Percentiles rank a stretch among this genome's conserved stretches.
phyloP scores from a whole-genome alignment of 2,329 filamentous ascomycete species.

The Pyrenophora tritici-repentis region DNA sequence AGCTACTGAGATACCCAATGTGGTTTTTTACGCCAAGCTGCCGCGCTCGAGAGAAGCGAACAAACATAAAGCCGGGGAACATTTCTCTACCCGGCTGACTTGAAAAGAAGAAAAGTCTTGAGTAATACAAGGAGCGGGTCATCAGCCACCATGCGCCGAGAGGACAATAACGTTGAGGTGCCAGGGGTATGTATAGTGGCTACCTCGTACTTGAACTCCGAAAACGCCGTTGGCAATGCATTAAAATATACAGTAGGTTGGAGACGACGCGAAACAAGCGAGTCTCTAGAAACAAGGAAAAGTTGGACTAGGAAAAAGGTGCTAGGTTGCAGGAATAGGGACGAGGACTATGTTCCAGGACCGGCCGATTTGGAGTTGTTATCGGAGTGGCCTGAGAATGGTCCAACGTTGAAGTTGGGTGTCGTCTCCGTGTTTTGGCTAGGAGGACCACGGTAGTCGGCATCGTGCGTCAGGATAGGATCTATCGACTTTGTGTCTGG shows the following conservation, averaged over 20 bases:
- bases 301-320: not conserved
- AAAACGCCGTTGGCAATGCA: constrained; percentile 12
- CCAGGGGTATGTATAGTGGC: constrained; percentile 16
- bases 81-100: constrained; percentile 1
- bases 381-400: constrained; percentile 46
- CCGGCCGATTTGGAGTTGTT: constrained; percentile 15
- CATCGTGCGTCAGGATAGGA: constrained; percentile 52
- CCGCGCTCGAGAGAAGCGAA: constrained; percentile 8
- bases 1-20: too few species aligned
- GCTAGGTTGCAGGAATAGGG: not conserved
- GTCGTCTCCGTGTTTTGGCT: constrained; percentile 53
- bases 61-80: not conserved
- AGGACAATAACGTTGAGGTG: constrained; percentile 2
- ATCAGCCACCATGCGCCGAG: not conserved
- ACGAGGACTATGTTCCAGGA: constrained; percentile 2
- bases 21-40: not conserved
- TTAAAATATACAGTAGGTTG: constrained; percentile 4
- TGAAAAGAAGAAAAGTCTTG: constrained; percentile 1
- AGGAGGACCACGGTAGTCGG: constrained; percentile 48
- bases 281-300: constrained; percentile 5
- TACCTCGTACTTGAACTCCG: constrained; percentile 1
- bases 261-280: constrained; percentile 1
- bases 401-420: constrained; percentile 50
- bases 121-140: constrained; percentile 13
- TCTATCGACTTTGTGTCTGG: constrained; percentile 56